Conservation (phyloP, 371 early-diverging fungal genomes). For the Mucor piriformis region DNA sequence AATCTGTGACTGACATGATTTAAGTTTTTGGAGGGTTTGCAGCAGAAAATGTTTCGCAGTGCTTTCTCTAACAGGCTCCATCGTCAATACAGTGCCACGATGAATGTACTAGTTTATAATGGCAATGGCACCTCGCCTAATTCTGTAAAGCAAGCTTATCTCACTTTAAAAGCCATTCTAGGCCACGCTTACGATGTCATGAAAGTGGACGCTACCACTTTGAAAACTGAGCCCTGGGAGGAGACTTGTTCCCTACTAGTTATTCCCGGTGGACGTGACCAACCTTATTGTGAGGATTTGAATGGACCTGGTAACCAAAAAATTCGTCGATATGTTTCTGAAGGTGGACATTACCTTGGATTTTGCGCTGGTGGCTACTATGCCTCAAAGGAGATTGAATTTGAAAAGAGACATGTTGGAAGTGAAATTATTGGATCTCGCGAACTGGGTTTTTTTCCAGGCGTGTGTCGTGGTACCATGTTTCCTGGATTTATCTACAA, state of each 20-base stretch:
- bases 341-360: slow-evolving; percentile 89
- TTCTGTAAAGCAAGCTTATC: slow-evolving; percentile 64
- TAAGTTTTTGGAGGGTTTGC: no score
- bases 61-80: no score
- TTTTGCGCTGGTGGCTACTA: slow-evolving; percentile 95
- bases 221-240: slow-evolving; percentile 84
- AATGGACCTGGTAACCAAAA: slow-evolving; percentile 57
- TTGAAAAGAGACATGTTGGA: slow-evolving; percentile 65
- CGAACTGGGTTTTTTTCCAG: slow-evolving; percentile 73
- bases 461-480: slow-evolving; percentile 71
- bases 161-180: slow-evolving; percentile 67
- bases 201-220: slow-evolving; percentile 68
- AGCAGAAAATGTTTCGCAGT: no score
- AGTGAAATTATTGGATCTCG: slow-evolving; percentile 74
- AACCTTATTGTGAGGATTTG: slow-evolving; percentile 76
- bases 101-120: slow-evolving; percentile 87
- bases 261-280: slow-evolving; percentile 88
- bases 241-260: slow-evolving; percentile 77
- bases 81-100: slow-evolving; percentile 10
- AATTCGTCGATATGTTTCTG: slow-evolving; percentile 70
- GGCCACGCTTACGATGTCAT: slow-evolving; percentile 82
- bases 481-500: slow-evolving; percentile 82
- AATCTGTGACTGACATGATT: no score
- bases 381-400: slow-evolving; percentile 70
- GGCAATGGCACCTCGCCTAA: slow-evolving; percentile 73